phyloP scores from a whole-genome alignment of 2,329 filamentous ascomycete genomes.

The Trichoderma citrinoviride region DNA sequence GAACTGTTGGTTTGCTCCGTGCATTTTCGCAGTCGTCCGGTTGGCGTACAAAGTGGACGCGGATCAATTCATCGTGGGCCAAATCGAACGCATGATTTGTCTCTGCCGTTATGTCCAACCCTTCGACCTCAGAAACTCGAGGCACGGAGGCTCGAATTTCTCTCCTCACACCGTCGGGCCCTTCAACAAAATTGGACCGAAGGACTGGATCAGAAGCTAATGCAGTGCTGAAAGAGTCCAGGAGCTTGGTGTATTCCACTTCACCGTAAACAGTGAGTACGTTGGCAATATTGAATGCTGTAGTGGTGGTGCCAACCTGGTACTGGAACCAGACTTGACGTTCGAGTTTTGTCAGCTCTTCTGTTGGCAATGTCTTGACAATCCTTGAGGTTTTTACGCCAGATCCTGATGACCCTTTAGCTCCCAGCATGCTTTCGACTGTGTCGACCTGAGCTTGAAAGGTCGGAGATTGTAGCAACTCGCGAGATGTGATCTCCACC shows the following conservation, averaged over 20 bases:
- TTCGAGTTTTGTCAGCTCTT: conserved; percentile 10
- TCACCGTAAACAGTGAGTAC: not conserved
- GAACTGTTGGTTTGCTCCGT: not conserved
- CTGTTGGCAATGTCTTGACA: not conserved
- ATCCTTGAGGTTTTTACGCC: not conserved
- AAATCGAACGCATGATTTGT: not conserved
- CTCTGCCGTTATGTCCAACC: not conserved
- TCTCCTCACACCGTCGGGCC: not conserved
- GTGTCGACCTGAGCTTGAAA: not conserved
- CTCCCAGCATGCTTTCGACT: not conserved
- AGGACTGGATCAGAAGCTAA: not conserved
- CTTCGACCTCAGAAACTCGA: not conserved
- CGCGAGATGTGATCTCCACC: not conserved
- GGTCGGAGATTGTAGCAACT: not conserved
- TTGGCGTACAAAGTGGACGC: not conserved
- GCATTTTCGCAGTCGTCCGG: too few relatives aligned
- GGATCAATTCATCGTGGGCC: not conserved
- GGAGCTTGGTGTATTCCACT: not conserved
- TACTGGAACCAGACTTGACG: conserved; percentile 19
- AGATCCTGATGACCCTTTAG: not conserved
- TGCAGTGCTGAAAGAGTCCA: not conserved
- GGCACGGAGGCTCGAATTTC: not conserved
- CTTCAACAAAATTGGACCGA: not conserved
- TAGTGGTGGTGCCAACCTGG: conserved; percentile 10
- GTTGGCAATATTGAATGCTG: conserved; percentile 18